These are phyloP conservation scores for Hebeloma cylindrosporum DNA, from an alignment of 768 basidiomycete species.

Conservation along the genomic window DNA sequence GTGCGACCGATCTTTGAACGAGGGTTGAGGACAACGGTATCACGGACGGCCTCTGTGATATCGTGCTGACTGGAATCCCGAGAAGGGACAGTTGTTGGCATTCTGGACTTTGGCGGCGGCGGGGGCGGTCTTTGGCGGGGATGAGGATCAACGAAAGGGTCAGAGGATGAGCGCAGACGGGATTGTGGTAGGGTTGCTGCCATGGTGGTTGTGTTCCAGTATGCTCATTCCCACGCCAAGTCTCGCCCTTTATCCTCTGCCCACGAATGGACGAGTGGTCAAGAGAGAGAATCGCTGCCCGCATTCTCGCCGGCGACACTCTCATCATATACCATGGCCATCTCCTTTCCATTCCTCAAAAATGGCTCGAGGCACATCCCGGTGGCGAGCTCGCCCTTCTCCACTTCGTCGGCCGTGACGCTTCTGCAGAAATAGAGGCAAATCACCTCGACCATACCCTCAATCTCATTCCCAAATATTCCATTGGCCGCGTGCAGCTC, in stretches of 20 bases:
- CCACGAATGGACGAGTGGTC: too few relatives aligned
- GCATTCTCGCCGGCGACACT: slow-evolving; percentile 72
- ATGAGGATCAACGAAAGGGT: slow-evolving; percentile 50
- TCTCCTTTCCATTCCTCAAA: slow-evolving; percentile 62
- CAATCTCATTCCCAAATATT: slow-evolving; percentile 57
- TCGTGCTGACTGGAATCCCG: slow-evolving; percentile 36
- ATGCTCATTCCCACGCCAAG: slow-evolving; percentile 34
- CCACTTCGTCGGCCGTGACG: slow-evolving; percentile 95
- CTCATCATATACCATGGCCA: slow-evolving; percentile 72
- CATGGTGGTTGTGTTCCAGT: slow-evolving; percentile 26
- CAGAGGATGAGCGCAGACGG: slow-evolving; percentile 48
- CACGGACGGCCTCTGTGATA: slow-evolving; percentile 64
- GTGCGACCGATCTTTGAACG: slow-evolving; percentile 57
- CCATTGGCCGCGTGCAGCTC: slow-evolving; percentile 69
- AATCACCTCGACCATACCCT: slow-evolving; percentile 72
- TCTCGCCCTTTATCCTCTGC: too few relatives aligned
- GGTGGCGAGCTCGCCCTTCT: slow-evolving; percentile 87
- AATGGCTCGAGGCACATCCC: slow-evolving; percentile 87
- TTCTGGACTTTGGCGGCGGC: slow-evolving; percentile 40
- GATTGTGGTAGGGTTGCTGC: slow-evolving; percentile 35
- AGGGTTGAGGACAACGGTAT: slow-evolving; percentile 57
- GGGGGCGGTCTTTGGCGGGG: slow-evolving; percentile 29
- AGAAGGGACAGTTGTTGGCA: slow-evolving; percentile 31
- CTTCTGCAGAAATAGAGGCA: slow-evolving; percentile 91
- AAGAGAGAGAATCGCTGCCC: too few relatives aligned